A percentile compares a stretch with the other conserved stretches of the same genome.
phyloP scores from a whole-genome alignment of 768 basidiomycete species.

The Phylloporus scabripes region DNA sequence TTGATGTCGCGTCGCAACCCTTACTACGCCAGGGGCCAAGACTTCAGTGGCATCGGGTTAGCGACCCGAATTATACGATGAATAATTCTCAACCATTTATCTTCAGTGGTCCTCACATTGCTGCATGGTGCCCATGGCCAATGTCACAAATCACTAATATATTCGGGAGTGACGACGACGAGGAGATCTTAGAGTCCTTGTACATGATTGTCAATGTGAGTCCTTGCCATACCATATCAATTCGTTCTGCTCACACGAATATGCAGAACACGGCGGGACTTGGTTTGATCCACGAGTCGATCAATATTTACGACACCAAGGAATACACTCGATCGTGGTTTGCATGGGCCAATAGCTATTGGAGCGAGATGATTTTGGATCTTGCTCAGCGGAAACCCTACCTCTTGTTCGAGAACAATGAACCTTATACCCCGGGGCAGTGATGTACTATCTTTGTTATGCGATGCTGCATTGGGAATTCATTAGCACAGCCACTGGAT shows the following conservation, averaged over 20 bases:
- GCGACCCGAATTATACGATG: conserved; percentile 16
- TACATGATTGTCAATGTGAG: conserved; percentile 67
- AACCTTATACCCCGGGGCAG: conserved; percentile 53
- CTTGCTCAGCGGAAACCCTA: conserved; percentile 68
- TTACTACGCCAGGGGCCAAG: conserved; percentile 59
- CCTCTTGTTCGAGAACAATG: conserved; percentile 52
- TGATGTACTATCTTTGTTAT: conserved; percentile 12
- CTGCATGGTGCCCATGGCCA: conserved; percentile 74
- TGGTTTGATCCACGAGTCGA: conserved; percentile 75
- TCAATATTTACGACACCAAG: conserved; percentile 51
- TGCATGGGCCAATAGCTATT: conserved; percentile 81
- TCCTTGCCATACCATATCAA: neutral
- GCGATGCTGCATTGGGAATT: neutral
- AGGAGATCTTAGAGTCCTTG: conserved; percentile 56
- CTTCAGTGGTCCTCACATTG: conserved; percentile 66
- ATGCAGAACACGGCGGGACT: conserved; percentile 64
- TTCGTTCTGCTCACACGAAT: neutral
- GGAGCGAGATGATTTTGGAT: conserved; percentile 77
- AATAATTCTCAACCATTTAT: neutral
- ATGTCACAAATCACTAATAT: conserved; percentile 77
- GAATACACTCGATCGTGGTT: conserved; percentile 73
- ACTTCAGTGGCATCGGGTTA: conserved; percentile 66
- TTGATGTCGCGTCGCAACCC: conserved; percentile 63
- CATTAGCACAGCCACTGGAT: conserved; percentile 19
- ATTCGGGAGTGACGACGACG: conserved; percentile 68